Percentiles rank a stretch among this genome's conserved stretches.
These are phyloP conservation scores for Backusella tuberculispora DNA, from an alignment of 192 early-diverging fungal species.

Conservation along the genomic window DNA sequence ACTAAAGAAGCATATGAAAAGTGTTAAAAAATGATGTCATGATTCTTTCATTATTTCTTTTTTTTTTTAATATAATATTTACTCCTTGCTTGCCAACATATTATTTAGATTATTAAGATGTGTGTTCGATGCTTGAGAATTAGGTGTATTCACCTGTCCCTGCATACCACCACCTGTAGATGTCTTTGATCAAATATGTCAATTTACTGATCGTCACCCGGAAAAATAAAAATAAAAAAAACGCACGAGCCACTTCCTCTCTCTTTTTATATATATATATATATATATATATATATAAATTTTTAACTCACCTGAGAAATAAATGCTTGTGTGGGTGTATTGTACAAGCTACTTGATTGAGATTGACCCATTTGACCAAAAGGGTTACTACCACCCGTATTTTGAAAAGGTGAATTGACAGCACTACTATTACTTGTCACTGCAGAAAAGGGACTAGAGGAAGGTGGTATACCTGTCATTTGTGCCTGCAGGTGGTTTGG, in stretches of 20 bases:
- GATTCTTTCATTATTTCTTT: not conserved
- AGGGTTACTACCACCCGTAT: constrained; percentile 11
- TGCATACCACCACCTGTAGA: not conserved
- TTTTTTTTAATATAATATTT: not conserved
- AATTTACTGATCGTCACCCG: too few relatives aligned
- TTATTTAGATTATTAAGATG: constrained; percentile 33
- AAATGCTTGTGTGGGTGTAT: constrained; percentile 17
- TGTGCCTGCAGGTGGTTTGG: constrained; percentile 29
- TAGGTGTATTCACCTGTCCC: not conserved
- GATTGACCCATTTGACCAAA: constrained; percentile 27
- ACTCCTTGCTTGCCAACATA: constrained; percentile 27
- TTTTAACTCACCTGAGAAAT: constrained; percentile 16
- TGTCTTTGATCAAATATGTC: not conserved
- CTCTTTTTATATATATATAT: not conserved
- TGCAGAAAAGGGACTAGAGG: not conserved
- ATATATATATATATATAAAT: not conserved
- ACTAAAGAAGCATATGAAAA: constrained; percentile 18
- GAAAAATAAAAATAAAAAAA: not conserved
- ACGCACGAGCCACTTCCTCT: not conserved
- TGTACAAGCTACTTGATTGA: constrained; percentile 8
- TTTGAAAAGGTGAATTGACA: not conserved
- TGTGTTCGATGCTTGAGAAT: constrained; percentile 5
- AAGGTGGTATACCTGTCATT: constrained; percentile 32
- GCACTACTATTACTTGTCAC: not conserved
- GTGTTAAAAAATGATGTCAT: constrained; percentile 1